Base-by-base conservation (phyloP, 2,329 filamentous ascomycete genomes). In the Stemphylium beticola region DNA sequence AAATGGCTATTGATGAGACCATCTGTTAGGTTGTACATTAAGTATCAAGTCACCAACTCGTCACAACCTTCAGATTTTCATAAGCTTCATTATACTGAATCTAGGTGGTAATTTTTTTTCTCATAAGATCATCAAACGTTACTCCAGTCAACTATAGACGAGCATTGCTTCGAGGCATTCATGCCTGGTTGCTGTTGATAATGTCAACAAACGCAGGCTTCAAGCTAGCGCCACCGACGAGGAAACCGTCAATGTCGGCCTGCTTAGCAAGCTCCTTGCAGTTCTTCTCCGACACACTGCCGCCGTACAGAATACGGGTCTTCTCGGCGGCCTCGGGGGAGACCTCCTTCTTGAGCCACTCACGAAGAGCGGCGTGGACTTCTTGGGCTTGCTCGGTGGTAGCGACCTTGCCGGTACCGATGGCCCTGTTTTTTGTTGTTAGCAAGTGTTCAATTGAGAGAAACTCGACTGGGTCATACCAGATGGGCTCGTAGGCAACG, bases 401-500 rank as follows among this genome's bases (percentile, higher is more conserved):
- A 26, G 75, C 74, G 45, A 78, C 73, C 65, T 79, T 77, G 68
- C 95, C 95, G 65, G 95, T 98, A 68, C 93, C 93, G 57, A 88
- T 88, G 53, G 86, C 86, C 83, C 82, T 83, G 61, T 4, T 45
- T 22, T 20, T 4, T n/a, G 46, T 72, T 53, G 72, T 61, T 41
- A 0, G n/a, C 15, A 12, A 10, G 20, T 48, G 8, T 14, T n/a
- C 9, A 37, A 24, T 9, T 3, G 5, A 7, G 7, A 12, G 9
- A 15, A 9, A 24, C 6, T 10, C 11, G 32, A 3, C 6, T 5
- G 4, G 11, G 15, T 45, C 65, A 54, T 87, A 92, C 93, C 95
- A 99, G 83, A 99, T 96, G 73, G 95, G 95, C 86, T 99, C 95
- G 81, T 99, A 99, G 73, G 95, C 95, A 72, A 99, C 85, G 76